Evolutionary conservation across 2,329 filamentous ascomycete genomes (phyloP).

Genomic region (Beauveria scarabaeidicola): DNA sequence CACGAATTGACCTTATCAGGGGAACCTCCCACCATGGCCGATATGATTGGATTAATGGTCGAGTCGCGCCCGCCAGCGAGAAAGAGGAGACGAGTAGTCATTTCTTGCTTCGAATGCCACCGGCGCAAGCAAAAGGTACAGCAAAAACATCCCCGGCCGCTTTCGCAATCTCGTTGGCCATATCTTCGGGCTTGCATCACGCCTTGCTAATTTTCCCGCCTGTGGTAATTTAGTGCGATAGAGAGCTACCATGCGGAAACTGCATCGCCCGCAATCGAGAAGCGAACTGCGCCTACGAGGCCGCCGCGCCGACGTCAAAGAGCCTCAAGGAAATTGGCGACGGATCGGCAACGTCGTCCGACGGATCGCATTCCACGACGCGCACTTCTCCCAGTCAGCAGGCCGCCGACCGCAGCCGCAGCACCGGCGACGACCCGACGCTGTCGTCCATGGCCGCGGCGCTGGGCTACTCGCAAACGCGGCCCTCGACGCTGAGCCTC

Average conservation of each 20-base stretch:
- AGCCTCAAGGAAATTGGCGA: not conserved
- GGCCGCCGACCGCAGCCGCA: not conserved
- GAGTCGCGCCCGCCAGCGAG: constrained; percentile 31
- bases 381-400: not conserved
- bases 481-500: constrained; percentile 45
- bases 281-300: constrained; percentile 49
- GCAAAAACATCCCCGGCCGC: not conserved
- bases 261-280: constrained; percentile 50
- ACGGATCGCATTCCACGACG: not conserved
- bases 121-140: constrained; percentile 52
- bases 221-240: constrained; percentile 40
- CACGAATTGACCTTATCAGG: too few relatives aligned
- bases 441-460: constrained; percentile 37
- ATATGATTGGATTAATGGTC: constrained; percentile 10
- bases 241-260: constrained; percentile 50
- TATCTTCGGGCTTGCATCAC: not conserved
- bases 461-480: constrained; percentile 46
- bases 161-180: not conserved
- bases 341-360: not conserved
- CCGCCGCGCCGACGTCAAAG: constrained; percentile 32
- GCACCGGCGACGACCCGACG: constrained; percentile 18
- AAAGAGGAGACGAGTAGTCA: constrained; percentile 51
- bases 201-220: not conserved
- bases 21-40: constrained; percentile 12
- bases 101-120: constrained; percentile 58